Percentiles rank a stretch among this genome's conserved stretches.
These are phyloP conservation scores for Plasmodium relictum DNA, from an alignment of 169 alveolate genomes.

Conservation along the genomic window DNA sequence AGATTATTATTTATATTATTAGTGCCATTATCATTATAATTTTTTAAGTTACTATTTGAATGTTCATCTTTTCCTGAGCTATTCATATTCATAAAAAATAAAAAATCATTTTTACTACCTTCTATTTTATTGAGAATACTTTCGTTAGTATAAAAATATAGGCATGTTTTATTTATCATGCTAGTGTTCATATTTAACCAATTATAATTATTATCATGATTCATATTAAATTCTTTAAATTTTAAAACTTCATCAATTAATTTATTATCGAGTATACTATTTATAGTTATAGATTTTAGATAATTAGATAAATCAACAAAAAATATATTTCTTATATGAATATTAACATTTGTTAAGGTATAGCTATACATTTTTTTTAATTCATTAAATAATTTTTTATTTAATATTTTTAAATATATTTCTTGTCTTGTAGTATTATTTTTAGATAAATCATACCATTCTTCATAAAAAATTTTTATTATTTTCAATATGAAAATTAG, in stretches of 20 bases:
- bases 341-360: slow-evolving; percentile 29
- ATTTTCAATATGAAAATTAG: slow-evolving; percentile 48
- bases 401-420: slow-evolving; percentile 56
- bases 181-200: slow-evolving; percentile 71
- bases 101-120: slow-evolving; percentile 15
- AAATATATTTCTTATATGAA: slow-evolving; percentile 70
- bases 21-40: not conserved
- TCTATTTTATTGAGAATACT: slow-evolving; percentile 32
- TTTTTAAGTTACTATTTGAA: not conserved
- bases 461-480: slow-evolving; percentile 69
- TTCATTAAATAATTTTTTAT: slow-evolving; percentile 50
- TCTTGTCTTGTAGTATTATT: slow-evolving; percentile 33
- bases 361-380: slow-evolving; percentile 49
- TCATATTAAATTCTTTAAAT: slow-evolving; percentile 71
- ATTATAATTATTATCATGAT: slow-evolving; percentile 36
- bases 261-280: slow-evolving; percentile 45
- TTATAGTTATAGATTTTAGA: slow-evolving; percentile 28
- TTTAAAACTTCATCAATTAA: slow-evolving; percentile 74
- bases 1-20: no score
- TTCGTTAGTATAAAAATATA: slow-evolving; percentile 50
- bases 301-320: slow-evolving; percentile 62
- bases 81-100: slow-evolving; percentile 15
- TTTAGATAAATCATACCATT: slow-evolving; percentile 52
- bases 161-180: slow-evolving; percentile 47
- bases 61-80: not conserved